phyloP scores from a whole-genome alignment of 2,329 filamentous ascomycete species.

The Colletotrichum sansevieriae region DNA sequence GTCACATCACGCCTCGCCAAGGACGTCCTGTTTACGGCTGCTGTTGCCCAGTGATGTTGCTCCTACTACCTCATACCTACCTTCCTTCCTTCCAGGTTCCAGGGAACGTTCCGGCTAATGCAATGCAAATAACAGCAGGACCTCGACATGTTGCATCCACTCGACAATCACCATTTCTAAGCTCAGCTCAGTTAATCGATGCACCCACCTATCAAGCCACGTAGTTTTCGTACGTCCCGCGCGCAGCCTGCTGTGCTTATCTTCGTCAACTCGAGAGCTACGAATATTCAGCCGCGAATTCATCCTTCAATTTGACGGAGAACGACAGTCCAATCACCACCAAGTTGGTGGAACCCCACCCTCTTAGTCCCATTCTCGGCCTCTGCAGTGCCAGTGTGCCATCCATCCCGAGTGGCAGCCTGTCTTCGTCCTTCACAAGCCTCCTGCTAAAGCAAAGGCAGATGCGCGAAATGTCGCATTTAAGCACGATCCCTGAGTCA shows the following conservation, averaged over 20 bases:
- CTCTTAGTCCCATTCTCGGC: neutral
- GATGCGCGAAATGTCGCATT: conserved; percentile 34
- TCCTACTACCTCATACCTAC: too few relatives aligned
- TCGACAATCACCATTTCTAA: neutral
- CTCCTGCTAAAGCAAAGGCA: neutral
- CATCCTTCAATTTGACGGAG: neutral
- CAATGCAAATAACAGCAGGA: conserved; percentile 40
- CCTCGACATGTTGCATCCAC: conserved; percentile 22
- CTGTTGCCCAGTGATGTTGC: too few relatives aligned
- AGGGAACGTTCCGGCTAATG: conserved; percentile 39
- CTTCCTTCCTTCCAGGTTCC: conserved; percentile 9
- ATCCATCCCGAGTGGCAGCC: conserved; percentile 2
- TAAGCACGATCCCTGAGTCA: conserved; percentile 31
- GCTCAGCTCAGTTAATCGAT: neutral
- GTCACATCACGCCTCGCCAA: conserved; percentile 27
- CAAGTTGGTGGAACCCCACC: neutral
- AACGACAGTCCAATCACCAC: conserved; percentile 1
- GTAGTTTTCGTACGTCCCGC: too few relatives aligned
- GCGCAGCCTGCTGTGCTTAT: too few relatives aligned
- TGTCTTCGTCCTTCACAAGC: conserved; percentile 16
- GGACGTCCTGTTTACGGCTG: too few relatives aligned
- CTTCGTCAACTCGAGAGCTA: too few relatives aligned
- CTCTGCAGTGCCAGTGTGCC: neutral
- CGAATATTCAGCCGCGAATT: too few relatives aligned
- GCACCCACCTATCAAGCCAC: too few relatives aligned